A percentile compares a stretch with the other conserved stretches of the same genome.
These are phyloP conservation scores for Lithospermum erythrorhizon DNA, from an alignment of 257 asterid genomes.

Conservation along the genomic window DNA sequence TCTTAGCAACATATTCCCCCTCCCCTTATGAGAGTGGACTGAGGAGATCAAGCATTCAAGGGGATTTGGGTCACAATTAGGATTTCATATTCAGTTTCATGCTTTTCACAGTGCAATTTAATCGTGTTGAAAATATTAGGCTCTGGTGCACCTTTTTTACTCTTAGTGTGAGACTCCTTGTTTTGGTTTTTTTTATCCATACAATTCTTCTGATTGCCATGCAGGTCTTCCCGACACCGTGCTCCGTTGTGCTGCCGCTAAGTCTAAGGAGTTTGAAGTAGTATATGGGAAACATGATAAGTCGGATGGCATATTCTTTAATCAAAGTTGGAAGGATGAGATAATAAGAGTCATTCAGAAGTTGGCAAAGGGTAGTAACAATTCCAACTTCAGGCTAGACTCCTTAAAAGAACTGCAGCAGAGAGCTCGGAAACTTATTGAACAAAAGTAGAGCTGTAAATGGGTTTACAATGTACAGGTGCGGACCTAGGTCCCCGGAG, in stretches of 20 bases:
- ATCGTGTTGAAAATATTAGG: neutral
- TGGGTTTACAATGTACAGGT: slow-evolving; percentile 11
- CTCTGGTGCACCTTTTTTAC: neutral
- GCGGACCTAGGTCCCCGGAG: neutral
- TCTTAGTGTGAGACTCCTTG: neutral
- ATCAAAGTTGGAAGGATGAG: slow-evolving; percentile 34
- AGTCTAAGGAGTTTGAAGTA: slow-evolving; percentile 66
- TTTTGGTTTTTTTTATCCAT: neutral
- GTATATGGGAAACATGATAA: slow-evolving; percentile 33
- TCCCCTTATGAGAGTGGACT: too few species aligned
- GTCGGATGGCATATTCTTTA: slow-evolving; percentile 7
- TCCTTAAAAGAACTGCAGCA: slow-evolving; percentile 42
- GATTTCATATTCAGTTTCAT: too few species aligned
- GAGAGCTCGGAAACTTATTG: slow-evolving; percentile 42
- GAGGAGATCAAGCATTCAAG: too few species aligned
- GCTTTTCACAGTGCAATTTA: too few species aligned
- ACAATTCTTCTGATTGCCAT: slow-evolving; percentile 2
- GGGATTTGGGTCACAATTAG: too few species aligned
- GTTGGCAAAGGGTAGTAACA: slow-evolving; percentile 18
- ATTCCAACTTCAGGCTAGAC: slow-evolving; percentile 11
- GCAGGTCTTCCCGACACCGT: slow-evolving; percentile 82
- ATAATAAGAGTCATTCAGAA: slow-evolving; percentile 24
- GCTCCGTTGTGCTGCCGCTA: slow-evolving; percentile 59
- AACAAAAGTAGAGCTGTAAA: slow-evolving; percentile 18
- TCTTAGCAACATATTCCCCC: neutral